Base-by-base conservation (phyloP, 2,329 filamentous ascomycete genomes). In the Xylariaceae sp. region DNA sequence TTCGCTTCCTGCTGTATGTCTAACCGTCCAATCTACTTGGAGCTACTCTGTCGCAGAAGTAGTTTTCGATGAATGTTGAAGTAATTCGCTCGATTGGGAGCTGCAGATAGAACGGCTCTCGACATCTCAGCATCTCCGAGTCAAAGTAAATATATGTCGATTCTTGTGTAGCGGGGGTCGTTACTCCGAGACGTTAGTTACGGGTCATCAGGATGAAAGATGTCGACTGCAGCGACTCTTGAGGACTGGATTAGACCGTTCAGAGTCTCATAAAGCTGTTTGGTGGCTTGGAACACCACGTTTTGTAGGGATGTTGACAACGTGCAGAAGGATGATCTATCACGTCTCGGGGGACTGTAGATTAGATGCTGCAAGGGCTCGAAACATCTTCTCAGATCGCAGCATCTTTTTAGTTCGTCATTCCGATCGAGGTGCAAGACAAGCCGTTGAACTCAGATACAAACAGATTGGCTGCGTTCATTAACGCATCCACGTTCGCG, bases 201-300 rank as follows among this genome's bases (percentile, higher is more conserved):
- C 32, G 32, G n/a, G 32, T 23, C 7, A 19, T 42, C n/a, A n/a
- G 4, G 37, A 18, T 20, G 26, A 42, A 21, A 21, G 12, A 21
- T 5, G 14, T 14, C 12, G 9, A 16, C 32, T 37, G 32, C 32
- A 10, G 32, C 14, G 6, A 4, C 32, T 16, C 12, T 3, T 37
- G 9, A 37, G 14, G 32, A 37, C 14, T 37, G 32, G 32, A 37
- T 37, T 37, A 44, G 40, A 54, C 48, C 29, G 20, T 42, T 50
- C 48, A 52, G 18, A 58, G 42, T 49, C 43, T 48, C 48, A 53
- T 58, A n/a, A 40, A 44, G 26, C 20, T 55, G 46, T 40, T 40
- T 51, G 44, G 58, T 61, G 59, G 61, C 61, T 61, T 63, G 54
- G 59, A 56, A 63, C 59, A 59, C 61, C 61, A 63, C 61, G 61